Percentiles rank a stretch among this genome's conserved stretches.
Conservation (phyloP, 1,139 yeast species). For the Saccharomyces hybrid region DNA sequence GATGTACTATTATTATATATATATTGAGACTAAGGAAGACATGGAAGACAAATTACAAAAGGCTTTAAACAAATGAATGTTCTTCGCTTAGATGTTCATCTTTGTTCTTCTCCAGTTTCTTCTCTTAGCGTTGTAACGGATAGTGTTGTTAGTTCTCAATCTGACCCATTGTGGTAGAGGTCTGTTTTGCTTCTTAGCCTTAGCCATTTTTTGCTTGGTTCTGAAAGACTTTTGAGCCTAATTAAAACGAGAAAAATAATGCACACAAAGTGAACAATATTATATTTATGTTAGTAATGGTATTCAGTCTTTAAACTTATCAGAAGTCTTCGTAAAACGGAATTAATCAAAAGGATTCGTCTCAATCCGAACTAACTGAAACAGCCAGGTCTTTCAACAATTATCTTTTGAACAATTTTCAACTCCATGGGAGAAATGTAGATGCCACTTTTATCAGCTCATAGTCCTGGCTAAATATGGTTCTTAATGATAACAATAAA, state of each 20-base stretch:
- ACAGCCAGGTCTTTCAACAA: too few species aligned
- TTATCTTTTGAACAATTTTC: too few species aligned
- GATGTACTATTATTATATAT: not conserved
- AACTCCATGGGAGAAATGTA: too few species aligned
- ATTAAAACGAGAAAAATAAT: constrained; percentile 4
- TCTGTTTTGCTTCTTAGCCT: constrained; percentile 99
- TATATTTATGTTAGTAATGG: not conserved
- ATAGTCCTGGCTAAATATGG: too few species aligned
- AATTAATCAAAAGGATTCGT: not conserved
- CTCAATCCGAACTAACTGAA: too few species aligned
- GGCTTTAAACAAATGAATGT: not conserved
- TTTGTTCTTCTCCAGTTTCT: constrained; percentile 99
- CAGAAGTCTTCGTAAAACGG: too few species aligned
- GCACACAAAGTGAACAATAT: not conserved
- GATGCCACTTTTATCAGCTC: too few species aligned
- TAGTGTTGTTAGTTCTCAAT: constrained; percentile 95
- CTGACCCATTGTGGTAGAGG: constrained; percentile 99
- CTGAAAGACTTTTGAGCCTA: constrained; percentile 96
- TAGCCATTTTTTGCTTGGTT: constrained; percentile 98
- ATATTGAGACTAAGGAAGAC: constrained; percentile 6
- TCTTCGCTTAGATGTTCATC: constrained; percentile 76
- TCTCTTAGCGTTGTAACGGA: constrained; percentile 99
- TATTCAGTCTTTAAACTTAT: not conserved
- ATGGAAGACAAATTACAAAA: constrained; percentile 4
- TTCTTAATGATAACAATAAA: too few species aligned